Conservation (phyloP, 1,284 basidiomycete species). For the Anthracocystis panici-leucophaei region DNA sequence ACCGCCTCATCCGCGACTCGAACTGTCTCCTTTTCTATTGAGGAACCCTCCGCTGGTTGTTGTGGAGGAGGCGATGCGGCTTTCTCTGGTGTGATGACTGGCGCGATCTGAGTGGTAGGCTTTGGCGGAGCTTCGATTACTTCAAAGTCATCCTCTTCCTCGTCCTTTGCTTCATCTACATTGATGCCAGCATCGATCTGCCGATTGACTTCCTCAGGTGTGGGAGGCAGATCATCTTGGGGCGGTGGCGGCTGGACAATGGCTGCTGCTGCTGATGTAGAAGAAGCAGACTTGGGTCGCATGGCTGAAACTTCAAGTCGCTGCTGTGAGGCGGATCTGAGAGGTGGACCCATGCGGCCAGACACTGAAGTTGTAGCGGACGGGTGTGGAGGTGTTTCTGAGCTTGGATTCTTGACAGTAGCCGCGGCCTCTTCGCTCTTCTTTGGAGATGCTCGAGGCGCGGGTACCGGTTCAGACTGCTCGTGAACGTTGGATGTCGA, state of each 20-base stretch:
- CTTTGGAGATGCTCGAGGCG: conserved; percentile 3
- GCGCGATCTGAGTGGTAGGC: not conserved
- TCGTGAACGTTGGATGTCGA: conserved; percentile 24
- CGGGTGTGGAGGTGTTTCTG: conserved; percentile 3
- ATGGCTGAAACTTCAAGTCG: conserved; percentile 22
- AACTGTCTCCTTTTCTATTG: not conserved
- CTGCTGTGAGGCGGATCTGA: conserved; percentile 42
- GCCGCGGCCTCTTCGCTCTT: not conserved
- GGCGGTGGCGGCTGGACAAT: not conserved
- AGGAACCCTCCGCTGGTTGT: not conserved
- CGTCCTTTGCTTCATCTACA: conserved; percentile 5
- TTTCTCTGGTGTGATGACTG: not conserved
- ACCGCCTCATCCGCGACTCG: not conserved
- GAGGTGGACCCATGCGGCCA: conserved; percentile 38
- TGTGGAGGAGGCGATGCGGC: not conserved
- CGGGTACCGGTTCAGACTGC: conserved; percentile 6
- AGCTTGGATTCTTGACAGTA: not conserved
- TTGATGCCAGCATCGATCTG: conserved; percentile 28
- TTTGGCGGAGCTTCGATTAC: conserved; percentile 15
- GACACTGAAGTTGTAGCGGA: not conserved
- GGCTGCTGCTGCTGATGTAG: not conserved
- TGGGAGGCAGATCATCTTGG: conserved; percentile 32
- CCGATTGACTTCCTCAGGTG: conserved; percentile 41
- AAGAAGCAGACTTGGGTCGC: conserved; percentile 8
- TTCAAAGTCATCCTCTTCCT: conserved; percentile 14